These are phyloP conservation scores for Artomyces pyxidatus DNA, from an alignment of 768 basidiomycete genomes.

Conservation along the genomic window DNA sequence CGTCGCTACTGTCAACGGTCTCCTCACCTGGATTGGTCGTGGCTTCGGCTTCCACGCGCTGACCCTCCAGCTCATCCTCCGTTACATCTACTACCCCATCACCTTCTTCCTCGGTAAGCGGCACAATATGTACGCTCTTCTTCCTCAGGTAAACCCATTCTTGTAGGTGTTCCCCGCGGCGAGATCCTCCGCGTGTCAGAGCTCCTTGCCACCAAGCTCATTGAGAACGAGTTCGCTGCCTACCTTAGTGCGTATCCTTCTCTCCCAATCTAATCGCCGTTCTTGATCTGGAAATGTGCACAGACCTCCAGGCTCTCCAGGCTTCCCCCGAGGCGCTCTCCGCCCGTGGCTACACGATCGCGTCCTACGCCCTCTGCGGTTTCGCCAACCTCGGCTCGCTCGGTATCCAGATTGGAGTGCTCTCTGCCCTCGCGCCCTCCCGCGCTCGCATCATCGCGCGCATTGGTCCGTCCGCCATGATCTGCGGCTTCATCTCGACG, in stretches of 20 bases:
- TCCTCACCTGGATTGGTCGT: conserved; percentile 82
- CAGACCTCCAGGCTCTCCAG: conserved; percentile 43
- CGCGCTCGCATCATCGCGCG: conserved; percentile 63
- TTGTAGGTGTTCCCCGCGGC: conserved; percentile 60
- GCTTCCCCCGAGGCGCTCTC: conserved; percentile 45
- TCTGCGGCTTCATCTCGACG: conserved; percentile 63
- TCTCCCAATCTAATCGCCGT: not conserved
- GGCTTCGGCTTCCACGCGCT: conserved; percentile 79
- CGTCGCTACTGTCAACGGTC: conserved; percentile 73
- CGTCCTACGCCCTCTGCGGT: conserved; percentile 83
- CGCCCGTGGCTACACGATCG: conserved; percentile 70
- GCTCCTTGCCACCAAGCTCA: conserved; percentile 78
- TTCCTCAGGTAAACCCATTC: not conserved
- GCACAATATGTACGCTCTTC: not conserved
- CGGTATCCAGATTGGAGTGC: conserved; percentile 80
- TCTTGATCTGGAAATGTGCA: conserved; percentile 20
- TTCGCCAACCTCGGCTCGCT: conserved; percentile 84
- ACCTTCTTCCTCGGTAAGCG: conserved; percentile 57
- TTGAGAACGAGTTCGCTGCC: conserved; percentile 83
- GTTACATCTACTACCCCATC: conserved; percentile 85
- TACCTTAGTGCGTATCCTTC: conserved; percentile 35
- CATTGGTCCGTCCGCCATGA: conserved; percentile 60
- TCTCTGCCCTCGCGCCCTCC: conserved; percentile 60
- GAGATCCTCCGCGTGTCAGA: conserved; percentile 79
- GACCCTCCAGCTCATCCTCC: conserved; percentile 76